A percentile compares a stretch with the other conserved stretches of the same genome.
Conservation (phyloP, 2,329 filamentous ascomycete species). For the Pyrenophora teres region DNA sequence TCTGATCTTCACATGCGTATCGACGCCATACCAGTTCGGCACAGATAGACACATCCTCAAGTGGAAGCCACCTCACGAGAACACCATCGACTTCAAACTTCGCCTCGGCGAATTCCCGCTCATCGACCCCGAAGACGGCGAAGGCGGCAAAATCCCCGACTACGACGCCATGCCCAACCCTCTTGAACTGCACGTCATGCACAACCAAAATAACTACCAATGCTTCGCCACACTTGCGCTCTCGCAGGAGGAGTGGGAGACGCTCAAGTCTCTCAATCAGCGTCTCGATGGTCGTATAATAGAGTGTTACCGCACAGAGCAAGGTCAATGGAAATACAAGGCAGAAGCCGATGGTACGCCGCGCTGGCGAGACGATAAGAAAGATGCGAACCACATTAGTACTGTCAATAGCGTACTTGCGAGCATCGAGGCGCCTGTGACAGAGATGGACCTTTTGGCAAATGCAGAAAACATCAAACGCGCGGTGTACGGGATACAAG, state of each 20-base stretch:
- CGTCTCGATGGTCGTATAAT: slow-evolving; percentile 86
- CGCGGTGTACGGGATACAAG: slow-evolving; percentile 72
- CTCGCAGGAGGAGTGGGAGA: slow-evolving; percentile 80
- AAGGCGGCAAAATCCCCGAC: slow-evolving; percentile 70
- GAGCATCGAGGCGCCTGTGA: slow-evolving; percentile 85
- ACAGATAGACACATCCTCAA: slow-evolving; percentile 95
- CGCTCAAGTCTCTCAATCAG: slow-evolving; percentile 72
- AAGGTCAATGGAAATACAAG: slow-evolving; percentile 77
- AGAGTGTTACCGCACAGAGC: slow-evolving; percentile 81
- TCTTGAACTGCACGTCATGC: slow-evolving; percentile 72
- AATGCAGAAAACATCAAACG: slow-evolving; percentile 73
- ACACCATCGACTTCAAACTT: slow-evolving; percentile 90
- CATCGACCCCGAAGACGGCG: slow-evolving; percentile 70
- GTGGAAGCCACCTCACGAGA: slow-evolving; percentile 96
- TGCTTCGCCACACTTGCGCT: slow-evolving; percentile 69
- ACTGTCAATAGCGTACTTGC: slow-evolving; percentile 86
- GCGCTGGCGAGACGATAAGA: slow-evolving; percentile 90
- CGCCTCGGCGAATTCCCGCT: slow-evolving; percentile 72
- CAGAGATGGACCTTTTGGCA: slow-evolving; percentile 76
- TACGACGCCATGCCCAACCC: slow-evolving; percentile 76
- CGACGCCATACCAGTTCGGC: slow-evolving; percentile 82
- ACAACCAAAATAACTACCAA: slow-evolving; percentile 67
- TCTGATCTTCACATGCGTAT: slow-evolving; percentile 94
- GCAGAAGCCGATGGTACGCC: slow-evolving; percentile 58
- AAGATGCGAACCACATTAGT: slow-evolving; percentile 83